These are phyloP conservation scores for Wickerhamiella musiphila DNA, from an alignment of 805 yeast species.

Conservation along the genomic window DNA sequence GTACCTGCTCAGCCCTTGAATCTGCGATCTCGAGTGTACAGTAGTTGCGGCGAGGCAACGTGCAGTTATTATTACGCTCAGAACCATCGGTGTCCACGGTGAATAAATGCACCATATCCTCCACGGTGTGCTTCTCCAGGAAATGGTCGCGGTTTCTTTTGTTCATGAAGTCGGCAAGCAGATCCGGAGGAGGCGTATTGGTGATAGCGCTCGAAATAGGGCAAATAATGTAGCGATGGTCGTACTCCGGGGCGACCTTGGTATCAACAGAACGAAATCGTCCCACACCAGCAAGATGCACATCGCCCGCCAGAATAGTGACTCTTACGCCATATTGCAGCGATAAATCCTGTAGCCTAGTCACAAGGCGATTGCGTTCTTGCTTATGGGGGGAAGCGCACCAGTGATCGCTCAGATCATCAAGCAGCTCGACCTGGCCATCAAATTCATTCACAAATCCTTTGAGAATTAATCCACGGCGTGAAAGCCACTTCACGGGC, in stretches of 20 bases:
- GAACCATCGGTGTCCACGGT: conserved; percentile 38
- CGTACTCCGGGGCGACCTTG: conserved; percentile 40
- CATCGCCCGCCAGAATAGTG: conserved; percentile 84
- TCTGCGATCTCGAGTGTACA: conserved; percentile 23
- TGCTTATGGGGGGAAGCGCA: conserved; percentile 72
- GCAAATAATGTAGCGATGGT: conserved; percentile 64
- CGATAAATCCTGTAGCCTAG: conserved; percentile 47
- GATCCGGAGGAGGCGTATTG: conserved; percentile 84
- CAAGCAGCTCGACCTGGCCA: conserved; percentile 78
- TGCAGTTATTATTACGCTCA: conserved; percentile 30
- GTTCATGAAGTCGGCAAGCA: conserved; percentile 59
- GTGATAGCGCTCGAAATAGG: conserved; percentile 80
- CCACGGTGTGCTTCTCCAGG: conserved; percentile 47
- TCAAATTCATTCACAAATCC: conserved; percentile 85
- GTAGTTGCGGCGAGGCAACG: conserved; percentile 42
- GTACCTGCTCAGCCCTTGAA: not conserved
- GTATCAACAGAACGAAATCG: conserved; percentile 40
- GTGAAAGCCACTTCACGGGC: conserved; percentile 42
- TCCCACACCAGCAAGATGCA: conserved; percentile 75
- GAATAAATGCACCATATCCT: conserved; percentile 68
- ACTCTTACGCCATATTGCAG: conserved; percentile 47
- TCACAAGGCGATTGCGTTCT: conserved; percentile 62
- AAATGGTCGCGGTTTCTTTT: conserved; percentile 53
- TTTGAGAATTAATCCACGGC: conserved; percentile 30
- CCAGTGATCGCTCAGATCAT: conserved; percentile 95